phyloP scores from a whole-genome alignment of 257 asterid species.

The Mitragyna speciosa region DNA sequence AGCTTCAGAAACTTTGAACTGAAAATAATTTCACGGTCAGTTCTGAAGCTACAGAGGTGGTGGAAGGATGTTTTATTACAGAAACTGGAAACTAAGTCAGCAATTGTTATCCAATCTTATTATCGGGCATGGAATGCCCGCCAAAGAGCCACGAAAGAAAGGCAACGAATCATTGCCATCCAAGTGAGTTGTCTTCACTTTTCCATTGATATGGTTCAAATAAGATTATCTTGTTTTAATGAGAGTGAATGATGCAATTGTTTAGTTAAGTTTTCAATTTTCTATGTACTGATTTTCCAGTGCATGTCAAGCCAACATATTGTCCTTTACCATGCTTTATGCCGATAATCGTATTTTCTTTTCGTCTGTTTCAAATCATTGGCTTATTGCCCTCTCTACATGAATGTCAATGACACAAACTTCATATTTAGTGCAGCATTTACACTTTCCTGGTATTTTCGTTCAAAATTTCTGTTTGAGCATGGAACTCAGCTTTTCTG shows the following conservation, averaged over 20 bases:
- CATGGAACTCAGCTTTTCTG: not conserved
- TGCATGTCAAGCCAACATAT: not conserved
- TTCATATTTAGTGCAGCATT: not conserved
- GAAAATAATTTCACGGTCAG: constrained; percentile 44
- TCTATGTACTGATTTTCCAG: not conserved
- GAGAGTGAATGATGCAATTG: not conserved
- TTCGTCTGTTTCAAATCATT: not conserved
- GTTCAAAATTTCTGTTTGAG: not conserved
- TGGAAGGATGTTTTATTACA: constrained; percentile 57
- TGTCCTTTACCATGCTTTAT: not conserved
- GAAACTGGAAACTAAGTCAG: constrained; percentile 44
- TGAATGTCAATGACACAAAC: not conserved
- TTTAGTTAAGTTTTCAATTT: too few relatives aligned
- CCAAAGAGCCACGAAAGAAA: constrained; percentile 42
- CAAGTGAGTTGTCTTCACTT: constrained; percentile 50
- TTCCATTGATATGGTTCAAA: constrained; percentile 5
- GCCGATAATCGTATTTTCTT: not conserved
- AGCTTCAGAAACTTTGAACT: constrained; percentile 40
- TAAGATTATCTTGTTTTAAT: not conserved
- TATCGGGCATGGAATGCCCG: constrained; percentile 67
- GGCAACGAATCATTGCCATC: constrained; percentile 49
- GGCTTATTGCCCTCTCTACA: not conserved
- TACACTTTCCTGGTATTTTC: not conserved
- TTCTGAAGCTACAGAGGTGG: constrained; percentile 78
- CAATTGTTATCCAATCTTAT: constrained; percentile 64